Base-by-base conservation (phyloP, 495 filamentous ascomycete species). In the Neurospora sp. region DNA sequence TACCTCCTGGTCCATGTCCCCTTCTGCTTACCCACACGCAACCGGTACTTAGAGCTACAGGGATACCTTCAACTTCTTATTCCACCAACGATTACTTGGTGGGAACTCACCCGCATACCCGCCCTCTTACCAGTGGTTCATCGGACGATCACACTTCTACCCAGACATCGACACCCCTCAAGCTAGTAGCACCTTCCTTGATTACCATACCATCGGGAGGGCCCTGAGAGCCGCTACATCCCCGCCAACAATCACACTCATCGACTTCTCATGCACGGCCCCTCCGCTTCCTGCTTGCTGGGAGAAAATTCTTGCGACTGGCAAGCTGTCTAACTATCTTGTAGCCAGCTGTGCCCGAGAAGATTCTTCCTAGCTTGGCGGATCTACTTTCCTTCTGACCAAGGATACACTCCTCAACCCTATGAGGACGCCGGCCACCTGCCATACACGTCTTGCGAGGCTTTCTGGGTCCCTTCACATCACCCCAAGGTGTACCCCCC, bases 31-130 rank as follows among this genome's bases (percentile, higher is more conserved):
- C 48, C 48, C 48, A 59, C 48, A 59, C 11, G 48, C 27, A 65
- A 35, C 53, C 53, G 31, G 53, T 65, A 65, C 27, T 35, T 65
- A 48, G 48, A 71, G 42, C 48, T 70, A 72, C 70, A 42, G 39
- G 73, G 74, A 70, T 74, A 74, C 71, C 75, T 74, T 73, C 75
- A 72, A 61, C 71, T 65, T 68, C 27, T 74, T 74, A 73, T 71
- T 74, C 73, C 69, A 73, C 70, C 71, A 75, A 70, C 74, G 72
- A 78, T 70, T 77, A 69, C 73, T 72, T 72, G 68, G 71, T 77
- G 72, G 73, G 71, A 75, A 76, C 74, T 75, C 76, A 77, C 77
- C 75, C 76, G 76, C 77, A 77, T 61, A 71, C 74, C 74, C 74
- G 75, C 75, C 69, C 39, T 73, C 69, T 69, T 78, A 72, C 71